Evolutionary conservation across 129 eudicot species (phyloP).

Genomic region (Helianthus tuberosus): DNA sequence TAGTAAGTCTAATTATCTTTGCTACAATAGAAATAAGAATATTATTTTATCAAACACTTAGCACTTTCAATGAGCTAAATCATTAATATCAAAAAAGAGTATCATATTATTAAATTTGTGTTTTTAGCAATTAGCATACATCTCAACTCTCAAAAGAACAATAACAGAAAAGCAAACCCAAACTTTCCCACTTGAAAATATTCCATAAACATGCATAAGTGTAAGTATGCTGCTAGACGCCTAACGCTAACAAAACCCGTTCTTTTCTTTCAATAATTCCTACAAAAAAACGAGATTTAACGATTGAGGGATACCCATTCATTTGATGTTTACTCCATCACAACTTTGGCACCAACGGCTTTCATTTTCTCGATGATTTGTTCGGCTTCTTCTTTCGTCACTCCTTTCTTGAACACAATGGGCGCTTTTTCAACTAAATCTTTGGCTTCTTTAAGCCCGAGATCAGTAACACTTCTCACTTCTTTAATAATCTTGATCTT

Average conservation of each 20-base stretch:
- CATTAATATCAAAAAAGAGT: conserved; percentile 10
- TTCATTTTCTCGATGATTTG: conserved; percentile 85
- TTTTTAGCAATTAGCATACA: conserved; percentile 24
- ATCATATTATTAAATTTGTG: conserved; percentile 24
- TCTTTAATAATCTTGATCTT: conserved; percentile 86
- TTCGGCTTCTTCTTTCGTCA: conserved; percentile 84
- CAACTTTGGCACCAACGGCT: conserved; percentile 83
- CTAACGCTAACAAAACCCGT: conserved; percentile 20
- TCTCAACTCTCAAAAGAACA: conserved; percentile 17
- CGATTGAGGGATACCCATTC: conserved; percentile 1
- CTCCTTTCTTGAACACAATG: conserved; percentile 71
- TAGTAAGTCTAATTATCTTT: not conserved
- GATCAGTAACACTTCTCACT: conserved; percentile 72
- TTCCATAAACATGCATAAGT: conserved; percentile 28
- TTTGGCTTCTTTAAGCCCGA: conserved; percentile 93
- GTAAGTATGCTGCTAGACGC: conserved; percentile 23
- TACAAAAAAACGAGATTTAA: conserved; percentile 18
- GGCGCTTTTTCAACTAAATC: conserved; percentile 90
- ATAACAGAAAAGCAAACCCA: conserved; percentile 15
- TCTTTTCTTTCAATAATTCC: not conserved
- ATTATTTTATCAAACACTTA: not conserved
- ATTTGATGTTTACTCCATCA: conserved; percentile 49
- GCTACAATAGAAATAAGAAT: not conserved
- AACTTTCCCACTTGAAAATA: conserved; percentile 14
- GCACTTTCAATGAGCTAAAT: not conserved